Conservation (phyloP, 1,139 yeast species). For the Magnusiomyces sp. region DNA sequence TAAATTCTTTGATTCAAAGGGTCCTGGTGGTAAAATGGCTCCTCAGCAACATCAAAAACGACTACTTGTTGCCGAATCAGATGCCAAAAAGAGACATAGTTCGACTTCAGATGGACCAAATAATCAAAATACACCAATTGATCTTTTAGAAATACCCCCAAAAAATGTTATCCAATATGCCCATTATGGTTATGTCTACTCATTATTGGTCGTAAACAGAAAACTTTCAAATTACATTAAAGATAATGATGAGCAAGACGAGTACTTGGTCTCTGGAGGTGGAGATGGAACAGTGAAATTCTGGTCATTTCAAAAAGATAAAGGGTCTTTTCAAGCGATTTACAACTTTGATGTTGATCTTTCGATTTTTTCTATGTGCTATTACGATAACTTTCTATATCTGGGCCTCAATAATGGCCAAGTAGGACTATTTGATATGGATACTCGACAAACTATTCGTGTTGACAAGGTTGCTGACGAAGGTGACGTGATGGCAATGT, state of each 20-base stretch:
- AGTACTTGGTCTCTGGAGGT: conserved; percentile 58
- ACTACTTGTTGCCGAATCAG: conserved; percentile 7
- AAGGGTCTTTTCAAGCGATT: conserved; percentile 24
- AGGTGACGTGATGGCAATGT: conserved; percentile 42
- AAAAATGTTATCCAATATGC: conserved; percentile 69
- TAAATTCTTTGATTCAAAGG: conserved; percentile 81
- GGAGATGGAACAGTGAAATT: conserved; percentile 82
- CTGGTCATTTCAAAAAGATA: conserved; percentile 44
- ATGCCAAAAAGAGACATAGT: conserved; percentile 11
- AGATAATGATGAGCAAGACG: conserved; percentile 28
- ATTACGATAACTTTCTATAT: conserved; percentile 57
- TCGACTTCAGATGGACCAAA: no score
- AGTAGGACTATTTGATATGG: conserved; percentile 75
- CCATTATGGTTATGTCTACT: conserved; percentile 82
- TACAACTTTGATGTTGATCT: conserved; percentile 56
- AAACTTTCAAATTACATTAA: conserved; percentile 4
- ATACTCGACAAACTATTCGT: conserved; percentile 63
- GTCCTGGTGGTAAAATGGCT: conserved; percentile 59
- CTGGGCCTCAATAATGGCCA: conserved; percentile 71
- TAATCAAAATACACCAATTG: no score
- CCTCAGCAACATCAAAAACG: conserved; percentile 24
- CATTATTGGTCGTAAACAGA: conserved; percentile 40
- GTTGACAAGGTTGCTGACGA: conserved; percentile 33
- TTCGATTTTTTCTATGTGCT: conserved; percentile 59
- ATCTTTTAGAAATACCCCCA: conserved; percentile 58